phyloP scores from a whole-genome alignment of 1,139 yeast species.

The Taphrina populina region DNA sequence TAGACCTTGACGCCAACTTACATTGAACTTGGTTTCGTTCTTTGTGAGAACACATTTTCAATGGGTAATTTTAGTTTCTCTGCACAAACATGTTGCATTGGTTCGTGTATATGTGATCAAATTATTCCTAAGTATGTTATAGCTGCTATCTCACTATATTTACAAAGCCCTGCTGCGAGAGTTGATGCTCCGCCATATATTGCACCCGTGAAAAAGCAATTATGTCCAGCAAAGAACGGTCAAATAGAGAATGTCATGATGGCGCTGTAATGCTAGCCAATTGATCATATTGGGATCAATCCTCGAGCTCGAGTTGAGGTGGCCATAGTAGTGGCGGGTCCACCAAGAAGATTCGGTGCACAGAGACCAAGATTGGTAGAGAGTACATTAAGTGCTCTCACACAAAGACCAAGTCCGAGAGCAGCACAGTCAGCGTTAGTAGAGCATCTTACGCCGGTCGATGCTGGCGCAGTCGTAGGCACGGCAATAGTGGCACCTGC shows the following conservation, averaged over 20 bases:
- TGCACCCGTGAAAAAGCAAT: not conserved
- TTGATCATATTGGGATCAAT: not conserved
- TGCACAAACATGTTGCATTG: not conserved
- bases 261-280: not conserved
- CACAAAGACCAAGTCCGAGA: not conserved
- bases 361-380: not conserved
- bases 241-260: not conserved
- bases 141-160: no score
- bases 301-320: not conserved
- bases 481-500: not conserved
- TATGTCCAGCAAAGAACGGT: not conserved
- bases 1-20: not conserved
- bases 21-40: not conserved
- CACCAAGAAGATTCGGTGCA: no score
- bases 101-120: no score
- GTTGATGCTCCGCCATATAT: not conserved
- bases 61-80: not conserved
- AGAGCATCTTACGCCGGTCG: not conserved
- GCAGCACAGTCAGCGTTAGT: constrained; percentile 3
- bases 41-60: not conserved
- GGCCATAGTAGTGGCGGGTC: no score
- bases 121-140: no score
- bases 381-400: not conserved
- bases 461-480: not conserved
- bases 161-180: not conserved